Evolutionary conservation across 331 rosid genomes (phyloP).

Genomic region (Stylosanthes scabra): DNA sequence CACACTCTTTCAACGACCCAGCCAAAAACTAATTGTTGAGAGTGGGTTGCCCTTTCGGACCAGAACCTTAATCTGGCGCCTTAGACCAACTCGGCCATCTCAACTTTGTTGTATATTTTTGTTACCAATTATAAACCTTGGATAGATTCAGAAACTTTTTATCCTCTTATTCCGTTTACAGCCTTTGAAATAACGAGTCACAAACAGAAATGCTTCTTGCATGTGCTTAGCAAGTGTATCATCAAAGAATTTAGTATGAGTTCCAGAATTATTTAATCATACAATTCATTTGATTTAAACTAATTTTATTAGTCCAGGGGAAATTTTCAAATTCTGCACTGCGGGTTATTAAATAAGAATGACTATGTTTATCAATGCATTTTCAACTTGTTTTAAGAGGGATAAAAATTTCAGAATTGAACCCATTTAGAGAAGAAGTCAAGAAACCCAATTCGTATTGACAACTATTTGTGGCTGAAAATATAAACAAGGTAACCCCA

Average conservation of each 20-base stretch:
- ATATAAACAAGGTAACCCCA: too few relatives aligned
- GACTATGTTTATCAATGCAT: not conserved
- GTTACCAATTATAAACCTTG: too few relatives aligned
- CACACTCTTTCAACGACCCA: too few relatives aligned
- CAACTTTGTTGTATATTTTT: constrained; percentile 27
- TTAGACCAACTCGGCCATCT: constrained; percentile 99
- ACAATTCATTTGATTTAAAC: not conserved
- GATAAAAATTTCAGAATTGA: too few relatives aligned
- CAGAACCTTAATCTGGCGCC: constrained; percentile 99
- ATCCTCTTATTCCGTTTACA: too few relatives aligned
- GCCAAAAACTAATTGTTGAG: constrained; percentile 43
- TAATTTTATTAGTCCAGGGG: not conserved
- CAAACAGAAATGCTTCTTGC: too few relatives aligned
- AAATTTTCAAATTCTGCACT: not conserved
- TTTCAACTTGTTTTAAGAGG: not conserved
- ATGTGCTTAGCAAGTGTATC: too few relatives aligned
- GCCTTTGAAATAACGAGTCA: too few relatives aligned
- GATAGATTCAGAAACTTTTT: too few relatives aligned
- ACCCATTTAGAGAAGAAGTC: too few relatives aligned
- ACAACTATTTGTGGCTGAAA: not conserved
- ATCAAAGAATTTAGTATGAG: too few relatives aligned
- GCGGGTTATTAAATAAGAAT: not conserved
- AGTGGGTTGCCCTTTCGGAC: constrained; percentile 88
- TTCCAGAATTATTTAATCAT: too few relatives aligned
- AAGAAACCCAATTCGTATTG: not conserved